Base-by-base conservation (phyloP, 768 basidiomycete genomes). In the Suillus sp. region DNA sequence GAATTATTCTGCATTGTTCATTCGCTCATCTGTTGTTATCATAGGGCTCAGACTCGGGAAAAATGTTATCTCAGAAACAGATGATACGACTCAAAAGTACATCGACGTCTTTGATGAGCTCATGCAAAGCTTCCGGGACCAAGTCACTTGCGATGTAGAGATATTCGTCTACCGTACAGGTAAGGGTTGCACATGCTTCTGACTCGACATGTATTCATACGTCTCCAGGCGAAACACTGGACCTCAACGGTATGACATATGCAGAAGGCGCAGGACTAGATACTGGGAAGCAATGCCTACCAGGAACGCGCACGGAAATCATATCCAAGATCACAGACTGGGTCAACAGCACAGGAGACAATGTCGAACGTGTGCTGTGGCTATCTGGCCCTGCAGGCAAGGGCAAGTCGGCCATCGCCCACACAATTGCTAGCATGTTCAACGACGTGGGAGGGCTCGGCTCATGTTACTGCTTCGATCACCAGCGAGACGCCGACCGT, bases 271-370 rank as follows among this genome's bases (percentile, higher is more conserved):
- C 45, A 2, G 45, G 45, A 13, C 10, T 47, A 22, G 47, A 48
- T 7, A 48, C 47, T 7, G 2, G 47, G n/a, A 47, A 59, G 4
- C 27, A 4, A 50, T 74, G 71, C 51, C 63, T 70, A 7, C 38
- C 50, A 1, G 67, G 64, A 2, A 77, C 75, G 2, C 70, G 72
- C 9, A 18, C 48, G 18, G 64, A 59, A 11, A 66, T 75, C 16
- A 62, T 75, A 38, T 64, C 70, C 25, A 66, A 68, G 22, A 71
- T 77, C 38, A 59, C 48, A 25, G 34, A 62, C 20, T 76, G 75
- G 75, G 50, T 64, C 20, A 62, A 67, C 51, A 43, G 65, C 45
- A 53, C 53, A 3, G 25, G 50, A 22, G 55, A 35, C 4, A 37
- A 63, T 22, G 42, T 54, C n/a, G 22, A 48, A 25, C 56, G 64